Evolutionary conservation across 192 early-diverging fungal genomes (phyloP).

Genomic region (Dimargaris xerosporica): DNA sequence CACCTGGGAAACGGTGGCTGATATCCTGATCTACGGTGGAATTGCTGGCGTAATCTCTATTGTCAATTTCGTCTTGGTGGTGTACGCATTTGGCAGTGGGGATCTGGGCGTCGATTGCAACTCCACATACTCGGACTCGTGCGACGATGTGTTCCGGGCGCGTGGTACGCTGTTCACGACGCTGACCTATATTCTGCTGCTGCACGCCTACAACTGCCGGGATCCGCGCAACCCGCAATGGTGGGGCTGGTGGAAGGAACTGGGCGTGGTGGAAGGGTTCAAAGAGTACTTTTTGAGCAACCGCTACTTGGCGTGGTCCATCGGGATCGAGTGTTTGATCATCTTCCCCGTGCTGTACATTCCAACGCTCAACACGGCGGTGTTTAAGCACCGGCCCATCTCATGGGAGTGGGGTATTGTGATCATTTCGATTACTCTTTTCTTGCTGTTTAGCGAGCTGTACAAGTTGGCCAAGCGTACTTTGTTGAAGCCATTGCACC

Average conservation of each 20-base stretch:
- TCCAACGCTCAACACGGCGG: conserved; percentile 42
- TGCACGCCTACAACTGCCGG: conserved; percentile 66
- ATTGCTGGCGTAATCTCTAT: conserved; percentile 48
- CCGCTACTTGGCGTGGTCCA: conserved; percentile 29
- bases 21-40: conserved; percentile 53
- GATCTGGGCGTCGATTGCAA: conserved; percentile 45
- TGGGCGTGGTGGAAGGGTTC: not conserved
- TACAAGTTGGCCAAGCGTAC: conserved; percentile 46
- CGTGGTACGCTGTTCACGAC: conserved; percentile 57
- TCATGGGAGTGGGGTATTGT: conserved; percentile 63
- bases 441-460: conserved; percentile 43
- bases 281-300: conserved; percentile 29
- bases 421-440: conserved; percentile 36
- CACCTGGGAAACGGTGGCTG: conserved; percentile 40
- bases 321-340: conserved; percentile 31
- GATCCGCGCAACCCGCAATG: conserved; percentile 45
- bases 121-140: conserved; percentile 27
- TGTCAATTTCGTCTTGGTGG: conserved; percentile 41
- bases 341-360: conserved; percentile 44
- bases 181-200: conserved; percentile 48
- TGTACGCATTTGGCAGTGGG: conserved; percentile 42
- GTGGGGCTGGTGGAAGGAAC: conserved; percentile 22
- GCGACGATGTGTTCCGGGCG: conserved; percentile 49
- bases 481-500: not conserved
- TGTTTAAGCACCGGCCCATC: conserved; percentile 46